Conservation (phyloP, 768 basidiomycete species). For the Astraeus odoratus region DNA sequence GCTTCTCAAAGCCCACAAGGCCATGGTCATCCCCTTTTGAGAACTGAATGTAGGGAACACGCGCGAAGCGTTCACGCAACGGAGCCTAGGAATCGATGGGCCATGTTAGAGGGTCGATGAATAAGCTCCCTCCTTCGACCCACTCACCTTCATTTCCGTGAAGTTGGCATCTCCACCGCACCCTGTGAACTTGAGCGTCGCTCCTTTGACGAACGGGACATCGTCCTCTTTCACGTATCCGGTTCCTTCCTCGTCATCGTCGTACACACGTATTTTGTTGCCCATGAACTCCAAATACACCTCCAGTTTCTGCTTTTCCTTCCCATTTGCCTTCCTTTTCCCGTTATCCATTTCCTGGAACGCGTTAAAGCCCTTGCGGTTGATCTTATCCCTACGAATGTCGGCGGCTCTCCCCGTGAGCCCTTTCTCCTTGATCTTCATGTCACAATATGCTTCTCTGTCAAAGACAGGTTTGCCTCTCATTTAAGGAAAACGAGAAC, state of each 20-base stretch:
- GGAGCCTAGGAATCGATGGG: conserved; percentile 30
- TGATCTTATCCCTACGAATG: conserved; percentile 48
- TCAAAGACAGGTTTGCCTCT: neutral
- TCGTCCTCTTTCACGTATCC: conserved; percentile 39
- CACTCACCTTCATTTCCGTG: conserved; percentile 47
- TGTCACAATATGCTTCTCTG: conserved; percentile 83
- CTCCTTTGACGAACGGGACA: conserved; percentile 36
- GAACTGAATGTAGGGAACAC: conserved; percentile 43
- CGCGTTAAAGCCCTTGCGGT: conserved; percentile 65
- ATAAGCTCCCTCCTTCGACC: neutral
- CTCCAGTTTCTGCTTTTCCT: conserved; percentile 43
- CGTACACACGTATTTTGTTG: conserved; percentile 53
- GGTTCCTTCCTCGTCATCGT: conserved; percentile 41
- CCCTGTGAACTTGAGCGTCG: conserved; percentile 43
- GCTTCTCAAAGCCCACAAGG: conserved; percentile 52
- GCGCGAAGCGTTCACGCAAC: conserved; percentile 40
- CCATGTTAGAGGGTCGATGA: conserved; percentile 1
- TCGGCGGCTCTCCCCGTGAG: conserved; percentile 66
- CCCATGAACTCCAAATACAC: conserved; percentile 74
- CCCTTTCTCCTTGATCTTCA: conserved; percentile 96
- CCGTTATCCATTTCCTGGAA: conserved; percentile 58
- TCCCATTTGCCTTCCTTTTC: conserved; percentile 28
- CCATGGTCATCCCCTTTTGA: conserved; percentile 39
- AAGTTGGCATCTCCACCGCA: conserved; percentile 54
- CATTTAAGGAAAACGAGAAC: neutral